phyloP scores from a whole-genome alignment of 495 filamentous ascomycete species.

The Xeromyces bisporus region DNA sequence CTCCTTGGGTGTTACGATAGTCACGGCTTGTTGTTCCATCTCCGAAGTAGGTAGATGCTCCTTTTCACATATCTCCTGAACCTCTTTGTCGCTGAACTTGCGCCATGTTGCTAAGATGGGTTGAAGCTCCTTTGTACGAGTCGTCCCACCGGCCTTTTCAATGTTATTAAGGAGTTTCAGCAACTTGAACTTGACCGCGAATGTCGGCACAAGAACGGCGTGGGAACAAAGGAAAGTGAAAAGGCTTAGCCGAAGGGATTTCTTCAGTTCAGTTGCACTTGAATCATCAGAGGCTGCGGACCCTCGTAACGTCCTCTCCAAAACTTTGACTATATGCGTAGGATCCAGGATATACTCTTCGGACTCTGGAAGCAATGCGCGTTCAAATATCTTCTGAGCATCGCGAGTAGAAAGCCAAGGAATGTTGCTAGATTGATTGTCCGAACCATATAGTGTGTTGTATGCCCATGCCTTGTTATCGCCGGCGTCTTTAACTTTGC shows the following conservation, averaged over 20 bases:
- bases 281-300: constrained; percentile 17
- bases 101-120: constrained; percentile 54
- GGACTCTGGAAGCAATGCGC: constrained; percentile 47
- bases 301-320: constrained; percentile 41
- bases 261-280: constrained; percentile 42
- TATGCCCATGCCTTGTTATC: constrained; percentile 28
- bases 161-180: constrained; percentile 53
- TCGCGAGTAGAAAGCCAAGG: constrained; percentile 43
- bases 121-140: constrained; percentile 51
- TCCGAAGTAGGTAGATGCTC: constrained; percentile 45
- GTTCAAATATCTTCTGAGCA: constrained; percentile 39
- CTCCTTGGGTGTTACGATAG: constrained; percentile 48
- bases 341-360: constrained; percentile 73
- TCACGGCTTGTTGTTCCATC: constrained; percentile 41
- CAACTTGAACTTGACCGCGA: constrained; percentile 48
- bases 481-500: constrained; percentile 17
- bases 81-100: constrained; percentile 24
- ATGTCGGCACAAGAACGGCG: constrained; percentile 44
- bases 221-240: constrained; percentile 63
- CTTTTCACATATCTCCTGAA: constrained; percentile 25
- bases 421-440: constrained; percentile 29
- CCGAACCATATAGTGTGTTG: constrained; percentile 40
- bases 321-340: constrained; percentile 38
- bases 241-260: constrained; percentile 43
- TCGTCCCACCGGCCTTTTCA: constrained; percentile 46